Base-by-base conservation (phyloP, 345 rosid genomes). In the Passiflora organensis region DNA sequence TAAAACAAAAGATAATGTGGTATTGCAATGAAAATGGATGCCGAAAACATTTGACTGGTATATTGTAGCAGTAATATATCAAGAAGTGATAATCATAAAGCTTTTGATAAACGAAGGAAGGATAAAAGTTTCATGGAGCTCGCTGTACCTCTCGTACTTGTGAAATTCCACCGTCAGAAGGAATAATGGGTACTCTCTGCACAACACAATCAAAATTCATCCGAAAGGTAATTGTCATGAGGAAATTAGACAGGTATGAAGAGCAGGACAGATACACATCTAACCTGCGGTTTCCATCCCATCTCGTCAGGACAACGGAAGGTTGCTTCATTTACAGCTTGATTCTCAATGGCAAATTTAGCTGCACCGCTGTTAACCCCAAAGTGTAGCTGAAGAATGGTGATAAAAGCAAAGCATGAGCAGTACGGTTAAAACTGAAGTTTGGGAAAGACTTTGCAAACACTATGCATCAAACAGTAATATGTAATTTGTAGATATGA, bases 251-350 rank as follows among this genome's bases (percentile, higher is more conserved):
- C 2, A 48, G 11, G 57, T n/a, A n/a, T n/a, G n/a, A n/a, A n/a
- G n/a, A n/a, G n/a, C n/a, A n/a, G n/a, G n/a, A n/a, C n/a, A n/a
- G n/a, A n/a, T n/a, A 59, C 32, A 49, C 21, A 37, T 62, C 67
- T 57, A 60, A 87, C 98, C 98, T 91, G 96, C 62, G 98, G 96
- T 68, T 91, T 88, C 98, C 98, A 91, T 58, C 95, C 97, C 94
- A 84, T 72, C 79, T 93, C 95, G 78, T 93, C 99, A 0, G 99
- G 95, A 55, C 95, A 93, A 57, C 89, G 91, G 45, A 86, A 93
- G 38, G 99, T 89, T 28, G 97, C 99, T 80, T 93, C 99, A 70
- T 93, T 93, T 25, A 86, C 87, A 41, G 95, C 99, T 78, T 93
- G 97, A 53, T 78, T 74, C 75, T 93, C 99, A 44, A 93, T 71